Conservation (phyloP, 2,329 filamentous ascomycete species). For the Botryotinia globosa region DNA sequence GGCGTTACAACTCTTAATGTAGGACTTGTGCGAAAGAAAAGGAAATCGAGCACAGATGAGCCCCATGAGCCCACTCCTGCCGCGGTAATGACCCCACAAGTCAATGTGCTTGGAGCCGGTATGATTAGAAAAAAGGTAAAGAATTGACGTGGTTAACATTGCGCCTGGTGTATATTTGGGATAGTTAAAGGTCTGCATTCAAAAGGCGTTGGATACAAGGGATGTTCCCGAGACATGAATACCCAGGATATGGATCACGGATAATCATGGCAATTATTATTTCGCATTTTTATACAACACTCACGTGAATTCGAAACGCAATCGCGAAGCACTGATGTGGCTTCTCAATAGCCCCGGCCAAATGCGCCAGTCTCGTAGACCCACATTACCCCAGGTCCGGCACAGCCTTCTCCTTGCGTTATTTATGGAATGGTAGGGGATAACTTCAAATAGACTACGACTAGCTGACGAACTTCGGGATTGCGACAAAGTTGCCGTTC, state of each 20-base stretch:
- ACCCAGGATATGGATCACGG: slow-evolving; percentile 17
- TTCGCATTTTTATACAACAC: background rate
- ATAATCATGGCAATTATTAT: background rate
- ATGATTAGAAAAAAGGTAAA: slow-evolving; percentile 59
- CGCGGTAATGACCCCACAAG: slow-evolving; percentile 25
- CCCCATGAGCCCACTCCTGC: slow-evolving; percentile 13
- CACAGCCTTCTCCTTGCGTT: background rate
- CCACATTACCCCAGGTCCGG: background rate
- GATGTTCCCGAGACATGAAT: background rate
- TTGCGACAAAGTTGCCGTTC: background rate
- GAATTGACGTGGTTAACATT: slow-evolving; percentile 27
- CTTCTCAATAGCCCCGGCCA: background rate
- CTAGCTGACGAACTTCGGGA: background rate
- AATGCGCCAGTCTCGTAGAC: background rate
- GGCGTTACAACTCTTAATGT: slow-evolving; percentile 41
- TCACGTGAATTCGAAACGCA: background rate
- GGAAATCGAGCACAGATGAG: slow-evolving; percentile 39
- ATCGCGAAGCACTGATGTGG: background rate
- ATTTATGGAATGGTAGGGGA: background rate
- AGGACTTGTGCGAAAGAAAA: slow-evolving; percentile 51
- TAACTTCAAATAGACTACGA: background rate
- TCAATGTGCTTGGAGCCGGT: slow-evolving; percentile 50
- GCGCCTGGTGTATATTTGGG: background rate
- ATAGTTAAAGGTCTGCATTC: background rate
- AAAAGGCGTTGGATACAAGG: slow-evolving; percentile 11